Conservation (phyloP, 148 eudicot species). For the Spergularia bocconei region DNA sequence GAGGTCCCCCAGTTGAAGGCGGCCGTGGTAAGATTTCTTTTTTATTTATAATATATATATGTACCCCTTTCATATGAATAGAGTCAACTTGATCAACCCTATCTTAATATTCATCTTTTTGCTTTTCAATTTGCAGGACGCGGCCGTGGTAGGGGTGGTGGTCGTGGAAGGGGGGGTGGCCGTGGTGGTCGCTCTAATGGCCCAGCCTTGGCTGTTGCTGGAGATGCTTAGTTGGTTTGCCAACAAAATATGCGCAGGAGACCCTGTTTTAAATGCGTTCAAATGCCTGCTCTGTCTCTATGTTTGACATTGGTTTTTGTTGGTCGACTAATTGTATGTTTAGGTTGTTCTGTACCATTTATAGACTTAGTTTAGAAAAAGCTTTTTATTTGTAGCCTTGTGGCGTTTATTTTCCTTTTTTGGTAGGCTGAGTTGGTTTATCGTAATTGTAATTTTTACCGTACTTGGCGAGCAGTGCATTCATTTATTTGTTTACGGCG, state of each 20-base stretch:
- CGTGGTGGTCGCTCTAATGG: conserved; percentile 62
- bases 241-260: conserved; percentile 27
- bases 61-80: neutral
- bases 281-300: conserved; percentile 51
- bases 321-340: conserved; percentile 36
- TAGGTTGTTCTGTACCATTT: conserved; percentile 48
- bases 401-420: conserved; percentile 19
- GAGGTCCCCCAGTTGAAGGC: conserved; percentile 46
- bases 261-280: conserved; percentile 35
- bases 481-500: conserved; percentile 53
- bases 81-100: neutral
- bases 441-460: conserved; percentile 35
- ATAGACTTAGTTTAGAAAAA: conserved; percentile 46
- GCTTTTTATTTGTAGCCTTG: conserved; percentile 12
- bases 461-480: conserved; percentile 58
- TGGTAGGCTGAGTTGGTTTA: conserved; percentile 31
- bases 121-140: conserved; percentile 41
- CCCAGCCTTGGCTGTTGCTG: conserved; percentile 46
- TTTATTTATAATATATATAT: neutral
- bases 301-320: conserved; percentile 34
- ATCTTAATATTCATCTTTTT: neutral
- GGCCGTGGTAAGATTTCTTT: conserved; percentile 44
- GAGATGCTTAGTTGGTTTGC: conserved; percentile 37
- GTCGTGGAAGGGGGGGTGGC: conserved; percentile 71
- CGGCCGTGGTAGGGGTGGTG: conserved; percentile 79